Percentiles rank a stretch among this genome's conserved stretches.
Conservation (phyloP, 352 stramenopile genomes). For the Aphanomyces cochlioides region DNA sequence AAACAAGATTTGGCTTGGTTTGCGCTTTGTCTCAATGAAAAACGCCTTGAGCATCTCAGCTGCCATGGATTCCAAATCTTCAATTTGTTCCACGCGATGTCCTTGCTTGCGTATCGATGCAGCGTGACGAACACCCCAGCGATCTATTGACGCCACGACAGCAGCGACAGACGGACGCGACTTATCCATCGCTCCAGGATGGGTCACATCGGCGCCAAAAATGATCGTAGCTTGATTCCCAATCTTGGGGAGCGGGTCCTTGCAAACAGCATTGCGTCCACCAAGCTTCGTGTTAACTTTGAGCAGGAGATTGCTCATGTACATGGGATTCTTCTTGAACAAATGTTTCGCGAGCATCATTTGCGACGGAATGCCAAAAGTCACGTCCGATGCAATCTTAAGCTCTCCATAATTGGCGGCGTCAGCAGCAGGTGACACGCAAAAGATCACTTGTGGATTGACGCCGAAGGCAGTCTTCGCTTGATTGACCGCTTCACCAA, state of each 20-base stretch:
- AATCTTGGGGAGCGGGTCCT: slow-evolving; percentile 43
- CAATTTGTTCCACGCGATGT: slow-evolving; percentile 75
- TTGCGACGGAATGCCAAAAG: slow-evolving; percentile 69
- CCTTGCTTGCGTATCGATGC: slow-evolving; percentile 64
- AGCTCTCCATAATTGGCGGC: slow-evolving; percentile 56
- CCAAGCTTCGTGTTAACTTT: slow-evolving; percentile 80
- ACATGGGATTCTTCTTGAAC: slow-evolving; percentile 50
- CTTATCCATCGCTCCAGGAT: slow-evolving; percentile 67
- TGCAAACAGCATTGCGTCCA: slow-evolving; percentile 58
- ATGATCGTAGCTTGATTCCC: slow-evolving; percentile 60
- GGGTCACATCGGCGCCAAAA: slow-evolving; percentile 80
- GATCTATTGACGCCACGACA: slow-evolving; percentile 75
- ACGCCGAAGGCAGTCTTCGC: slow-evolving; percentile 37
- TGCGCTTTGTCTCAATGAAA: slow-evolving; percentile 48
- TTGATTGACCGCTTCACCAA: slow-evolving; percentile 40
- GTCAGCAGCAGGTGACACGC: slow-evolving; percentile 50
- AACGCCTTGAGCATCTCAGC: slow-evolving; percentile 71
- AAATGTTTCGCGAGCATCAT: slow-evolving; percentile 74
- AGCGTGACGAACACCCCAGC: slow-evolving; percentile 63
- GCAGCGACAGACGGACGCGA: slow-evolving; percentile 74
- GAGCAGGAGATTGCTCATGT: slow-evolving; percentile 70
- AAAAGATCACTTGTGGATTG: slow-evolving; percentile 52
- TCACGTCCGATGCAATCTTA: slow-evolving; percentile 67
- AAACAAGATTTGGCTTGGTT: slow-evolving; percentile 75
- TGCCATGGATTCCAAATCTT: slow-evolving; percentile 58